These are phyloP conservation scores for Grigorovia humatica DNA, from an alignment of 805 yeast genomes.

Conservation along the genomic window DNA sequence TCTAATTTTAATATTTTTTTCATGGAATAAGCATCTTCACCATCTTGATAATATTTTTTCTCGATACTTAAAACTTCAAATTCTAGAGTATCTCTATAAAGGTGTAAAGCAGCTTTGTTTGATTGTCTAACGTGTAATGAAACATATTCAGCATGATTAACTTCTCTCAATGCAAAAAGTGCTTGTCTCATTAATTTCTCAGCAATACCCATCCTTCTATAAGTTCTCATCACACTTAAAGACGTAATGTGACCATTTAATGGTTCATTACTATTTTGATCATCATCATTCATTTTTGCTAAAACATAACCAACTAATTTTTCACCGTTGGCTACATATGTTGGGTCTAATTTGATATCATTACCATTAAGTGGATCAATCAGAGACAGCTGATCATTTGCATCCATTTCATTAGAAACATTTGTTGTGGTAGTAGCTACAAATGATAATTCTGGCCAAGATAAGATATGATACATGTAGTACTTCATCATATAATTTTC, in stretches of 20 bases:
- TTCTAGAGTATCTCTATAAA: slow-evolving; percentile 73
- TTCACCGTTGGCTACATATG: slow-evolving; percentile 56
- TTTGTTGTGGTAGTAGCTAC: slow-evolving; percentile 68
- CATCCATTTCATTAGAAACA: slow-evolving; percentile 10
- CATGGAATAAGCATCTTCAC: slow-evolving; percentile 97
- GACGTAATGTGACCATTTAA: slow-evolving; percentile 93
- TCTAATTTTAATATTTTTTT: slow-evolving; percentile 53
- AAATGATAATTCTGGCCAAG: slow-evolving; percentile 97
- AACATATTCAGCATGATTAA: slow-evolving; percentile 72
- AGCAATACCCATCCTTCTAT: slow-evolving; percentile 91
- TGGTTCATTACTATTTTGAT: slow-evolving; percentile 59
- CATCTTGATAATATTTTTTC: slow-evolving; percentile 87
- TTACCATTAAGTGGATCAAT: slow-evolving; percentile 15
- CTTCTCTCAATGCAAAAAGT: slow-evolving; percentile 68
- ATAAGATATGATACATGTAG: slow-evolving; percentile 83
- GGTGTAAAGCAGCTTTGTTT: slow-evolving; percentile 86
- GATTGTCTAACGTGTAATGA: slow-evolving; percentile 89
- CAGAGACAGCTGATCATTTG: slow-evolving; percentile 9
- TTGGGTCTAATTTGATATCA: slow-evolving; percentile 44
- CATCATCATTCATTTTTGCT: slow-evolving; percentile 95
- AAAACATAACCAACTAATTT: slow-evolving; percentile 91
- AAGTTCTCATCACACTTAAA: slow-evolving; percentile 88
- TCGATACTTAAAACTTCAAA: slow-evolving; percentile 80
- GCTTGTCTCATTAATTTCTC: slow-evolving; percentile 83
- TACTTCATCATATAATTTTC: slow-evolving; percentile 90